Evolutionary conservation across 164 flowering plant genomes (phyloP).

Genomic region (Stephania japonica): DNA sequence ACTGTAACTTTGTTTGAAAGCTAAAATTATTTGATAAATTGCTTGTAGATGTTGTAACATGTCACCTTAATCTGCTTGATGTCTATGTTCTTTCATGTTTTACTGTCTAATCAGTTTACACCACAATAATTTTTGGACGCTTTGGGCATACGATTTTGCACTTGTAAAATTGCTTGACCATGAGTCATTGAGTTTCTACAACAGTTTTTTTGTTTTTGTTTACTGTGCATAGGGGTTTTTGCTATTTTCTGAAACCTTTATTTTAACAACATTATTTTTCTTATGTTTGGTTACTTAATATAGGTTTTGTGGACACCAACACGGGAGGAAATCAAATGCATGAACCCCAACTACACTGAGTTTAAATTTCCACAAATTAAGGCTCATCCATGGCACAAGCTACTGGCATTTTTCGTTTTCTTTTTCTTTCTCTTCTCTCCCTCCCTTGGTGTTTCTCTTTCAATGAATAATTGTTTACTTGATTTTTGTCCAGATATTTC

Average conservation of each 20-base stretch:
- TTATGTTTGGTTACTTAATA: neutral
- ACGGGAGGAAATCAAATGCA: slow-evolving; percentile 88
- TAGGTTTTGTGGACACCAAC: slow-evolving; percentile 92
- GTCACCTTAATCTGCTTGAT: neutral
- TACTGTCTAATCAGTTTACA: no score
- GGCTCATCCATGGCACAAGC: slow-evolving; percentile 94
- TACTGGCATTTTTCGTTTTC: slow-evolving; percentile 13
- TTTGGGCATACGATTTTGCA: no score
- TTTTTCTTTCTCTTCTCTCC: neutral
- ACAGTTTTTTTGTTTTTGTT: no score
- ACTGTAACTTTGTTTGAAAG: neutral
- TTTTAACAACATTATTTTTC: neutral
- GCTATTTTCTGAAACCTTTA: no score
- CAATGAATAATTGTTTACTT: neutral
- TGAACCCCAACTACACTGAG: slow-evolving; percentile 91
- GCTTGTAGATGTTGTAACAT: neutral
- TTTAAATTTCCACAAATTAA: slow-evolving; percentile 82
- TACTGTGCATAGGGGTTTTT: no score
- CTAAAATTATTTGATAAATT: neutral
- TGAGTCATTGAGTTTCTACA: no score
- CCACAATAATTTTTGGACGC: no score
- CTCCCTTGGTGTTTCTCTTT: neutral
- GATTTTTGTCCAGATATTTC: slow-evolving; percentile 44
- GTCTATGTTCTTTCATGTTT: neutral
- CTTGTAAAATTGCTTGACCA: no score